Conservation (phyloP, 768 basidiomycete species). For the Hemileccinum impolitum region DNA sequence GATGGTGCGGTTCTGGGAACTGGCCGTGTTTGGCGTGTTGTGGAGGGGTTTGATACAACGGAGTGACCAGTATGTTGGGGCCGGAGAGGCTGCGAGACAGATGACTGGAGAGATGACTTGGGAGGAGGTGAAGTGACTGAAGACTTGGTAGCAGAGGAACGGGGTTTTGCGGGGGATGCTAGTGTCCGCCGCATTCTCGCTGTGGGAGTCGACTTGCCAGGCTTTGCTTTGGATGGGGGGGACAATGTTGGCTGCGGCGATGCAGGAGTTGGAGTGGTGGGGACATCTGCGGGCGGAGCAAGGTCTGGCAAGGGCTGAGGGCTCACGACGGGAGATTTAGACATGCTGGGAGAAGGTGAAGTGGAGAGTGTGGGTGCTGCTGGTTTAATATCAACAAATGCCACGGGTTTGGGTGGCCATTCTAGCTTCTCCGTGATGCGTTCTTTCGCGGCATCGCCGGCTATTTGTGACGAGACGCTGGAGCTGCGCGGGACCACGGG, state of each 20-base stretch:
- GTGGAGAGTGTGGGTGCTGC: constrained; percentile 34
- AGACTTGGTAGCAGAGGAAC: constrained; percentile 22
- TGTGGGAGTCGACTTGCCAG: constrained; percentile 22
- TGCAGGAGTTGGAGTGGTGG: constrained; percentile 21
- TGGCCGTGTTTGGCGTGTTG: constrained; percentile 23
- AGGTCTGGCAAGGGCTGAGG: constrained; percentile 31
- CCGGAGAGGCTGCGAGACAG: constrained; percentile 35
- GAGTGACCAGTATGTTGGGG: constrained; percentile 44
- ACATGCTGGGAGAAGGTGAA: constrained; percentile 22
- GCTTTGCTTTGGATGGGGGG: constrained; percentile 21
- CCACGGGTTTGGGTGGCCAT: constrained; percentile 62
- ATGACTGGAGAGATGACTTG: constrained; percentile 32
- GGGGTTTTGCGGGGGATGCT: constrained; percentile 31
- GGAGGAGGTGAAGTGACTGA: constrained; percentile 23
- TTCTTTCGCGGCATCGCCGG: constrained; percentile 62
- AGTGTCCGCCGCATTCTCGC: constrained; percentile 17
- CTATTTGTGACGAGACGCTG: constrained; percentile 63
- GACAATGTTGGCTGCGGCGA: constrained; percentile 20
- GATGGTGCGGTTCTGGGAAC: constrained; percentile 30
- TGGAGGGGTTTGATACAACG: constrained; percentile 31
- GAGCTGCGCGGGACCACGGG: constrained; percentile 52
- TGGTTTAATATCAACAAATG: constrained; percentile 35
- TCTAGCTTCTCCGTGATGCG: constrained; percentile 70
- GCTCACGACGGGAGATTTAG: constrained; percentile 20
- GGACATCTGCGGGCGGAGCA: constrained; percentile 13